Evolutionary conservation across 352 stramenopile genomes (phyloP), one percentile per base, ranked within the genome.

Genomic region (Stramenopiles sp.): DNA sequence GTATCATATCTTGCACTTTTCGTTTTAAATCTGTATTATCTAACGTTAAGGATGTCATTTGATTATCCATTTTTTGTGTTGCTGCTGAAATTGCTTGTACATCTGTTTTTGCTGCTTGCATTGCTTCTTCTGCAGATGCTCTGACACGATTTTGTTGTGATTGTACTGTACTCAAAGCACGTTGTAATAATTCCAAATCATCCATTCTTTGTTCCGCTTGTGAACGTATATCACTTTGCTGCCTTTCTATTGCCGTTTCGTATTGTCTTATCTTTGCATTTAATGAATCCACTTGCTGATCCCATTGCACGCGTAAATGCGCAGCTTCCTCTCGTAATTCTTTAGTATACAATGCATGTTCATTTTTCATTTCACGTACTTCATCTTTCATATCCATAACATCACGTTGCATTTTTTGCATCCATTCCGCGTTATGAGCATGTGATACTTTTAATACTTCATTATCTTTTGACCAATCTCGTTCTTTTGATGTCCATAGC

Each of bases 391-490:
- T 83, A 43, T 91, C 87, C 83, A 90, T 90, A 29, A 90, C 86
- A 63, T 92, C 88, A 1, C 88, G 87, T 78, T 92, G 88, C 78
- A 92, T 80, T 81, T 91, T 86, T 78, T 92, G 88, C 88, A 92
- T 92, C 88, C 88, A 92, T 83, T 92, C 88, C 43, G 91, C 78
- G 78, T 92, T 90, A 81, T 91, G 88, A 43, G 82, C 86, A 79
- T 92, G 88, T n/a, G 86, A 90, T 0, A 86, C 84, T 79, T 92
- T 92, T 31, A 91, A 83, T 74, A 92, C 90, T 80, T 92, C 88
- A 43, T 91, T 91, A 78, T 92, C 88, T 80, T 92, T 92, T 23
- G 87, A 87, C 87, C 88, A 92, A 79, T 92, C 87, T 30, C 88
- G 86, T 84, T 92, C 88, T 74, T 92, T 92, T 0, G 90, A 65